These are phyloP conservation scores for Pseudozyma sp. DNA, from an alignment of 1,284 basidiomycete genomes.

Conservation along the genomic window DNA sequence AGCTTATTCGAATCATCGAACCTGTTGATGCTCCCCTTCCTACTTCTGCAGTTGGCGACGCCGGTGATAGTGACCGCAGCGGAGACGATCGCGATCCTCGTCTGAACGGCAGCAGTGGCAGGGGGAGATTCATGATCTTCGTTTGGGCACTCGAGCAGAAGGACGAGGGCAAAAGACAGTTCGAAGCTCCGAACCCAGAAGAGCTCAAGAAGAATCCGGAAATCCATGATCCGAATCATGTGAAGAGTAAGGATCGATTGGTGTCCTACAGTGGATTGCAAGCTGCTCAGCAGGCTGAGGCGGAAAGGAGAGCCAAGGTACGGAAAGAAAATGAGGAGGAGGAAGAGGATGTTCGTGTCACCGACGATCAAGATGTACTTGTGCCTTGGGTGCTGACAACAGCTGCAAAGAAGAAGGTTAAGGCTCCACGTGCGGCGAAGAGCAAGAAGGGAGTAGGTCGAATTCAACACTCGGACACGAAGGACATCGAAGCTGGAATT, in stretches of 20 bases:
- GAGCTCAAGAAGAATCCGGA: conserved; percentile 16
- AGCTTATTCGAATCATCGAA: conserved; percentile 55
- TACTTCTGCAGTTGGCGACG: background rate
- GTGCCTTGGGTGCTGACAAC: conserved; percentile 66
- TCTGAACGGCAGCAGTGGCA: conserved; percentile 48
- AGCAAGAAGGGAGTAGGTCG: conserved; percentile 2
- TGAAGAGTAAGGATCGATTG: conserved; percentile 28
- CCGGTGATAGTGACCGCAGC: background rate
- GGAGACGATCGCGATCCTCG: conserved; percentile 13
- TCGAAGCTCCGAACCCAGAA: conserved; percentile 38
- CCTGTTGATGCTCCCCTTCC: conserved; percentile 12
- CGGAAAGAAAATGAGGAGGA: background rate
- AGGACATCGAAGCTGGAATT: conserved; percentile 13
- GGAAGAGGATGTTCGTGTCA: background rate
- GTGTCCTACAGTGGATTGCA: conserved; percentile 40
- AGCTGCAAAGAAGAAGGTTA: conserved; percentile 14
- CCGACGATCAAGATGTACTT: conserved; percentile 60
- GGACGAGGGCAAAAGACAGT: conserved; percentile 59
- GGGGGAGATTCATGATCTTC: conserved; percentile 88
- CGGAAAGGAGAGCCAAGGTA: conserved; percentile 13
- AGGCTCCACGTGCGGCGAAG: conserved; percentile 1
- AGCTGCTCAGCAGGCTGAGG: background rate
- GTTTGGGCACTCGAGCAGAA: conserved; percentile 99
- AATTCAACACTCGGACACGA: conserved; percentile 19
- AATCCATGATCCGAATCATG: conserved; percentile 35